A percentile compares a stretch with the other conserved stretches of the same genome.
These are phyloP conservation scores for Cryptosporidium meleagridis DNA, from an alignment of 169 alveolate genomes.

Conservation along the genomic window DNA sequence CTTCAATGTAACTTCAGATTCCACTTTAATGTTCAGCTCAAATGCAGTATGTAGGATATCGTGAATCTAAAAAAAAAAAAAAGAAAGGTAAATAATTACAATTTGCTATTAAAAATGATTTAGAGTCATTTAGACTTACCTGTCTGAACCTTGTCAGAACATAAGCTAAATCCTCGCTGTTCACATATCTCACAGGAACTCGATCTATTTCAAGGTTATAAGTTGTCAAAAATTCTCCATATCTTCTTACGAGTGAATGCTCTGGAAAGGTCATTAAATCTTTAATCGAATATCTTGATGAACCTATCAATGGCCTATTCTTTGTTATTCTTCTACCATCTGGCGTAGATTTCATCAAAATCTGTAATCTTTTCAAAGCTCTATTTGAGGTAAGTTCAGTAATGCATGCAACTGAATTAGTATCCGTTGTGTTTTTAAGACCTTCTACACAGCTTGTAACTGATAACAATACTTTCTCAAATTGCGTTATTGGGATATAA, in stretches of 20 bases:
- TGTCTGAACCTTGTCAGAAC: slow-evolving; percentile 73
- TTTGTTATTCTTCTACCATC: neutral
- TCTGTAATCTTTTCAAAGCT: neutral
- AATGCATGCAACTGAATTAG: slow-evolving; percentile 30
- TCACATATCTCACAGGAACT: slow-evolving; percentile 54
- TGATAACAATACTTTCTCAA: neutral
- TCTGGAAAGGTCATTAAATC: neutral
- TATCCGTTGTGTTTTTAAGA: neutral
- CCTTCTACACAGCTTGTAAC: neutral
- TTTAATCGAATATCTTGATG: neutral
- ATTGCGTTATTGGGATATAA: neutral
- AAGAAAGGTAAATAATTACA: neutral
- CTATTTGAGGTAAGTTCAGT: neutral
- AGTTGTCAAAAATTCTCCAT: slow-evolving; percentile 8
- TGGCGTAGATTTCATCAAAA: neutral
- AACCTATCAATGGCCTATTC: slow-evolving; percentile 6
- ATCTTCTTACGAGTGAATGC: slow-evolving; percentile 7
- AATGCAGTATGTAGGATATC: slow-evolving; percentile 73
- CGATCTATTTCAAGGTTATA: slow-evolving; percentile 4
- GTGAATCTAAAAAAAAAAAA: slow-evolving; percentile 27
- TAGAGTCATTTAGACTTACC: slow-evolving; percentile 14
- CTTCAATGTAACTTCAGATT: slow-evolving; percentile 71
- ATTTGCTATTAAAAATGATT: neutral
- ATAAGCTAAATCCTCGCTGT: slow-evolving; percentile 68
- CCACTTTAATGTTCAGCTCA: slow-evolving; percentile 51